Conservation (phyloP, 2,329 filamentous ascomycete species). For the Fusarium phyllophilum region DNA sequence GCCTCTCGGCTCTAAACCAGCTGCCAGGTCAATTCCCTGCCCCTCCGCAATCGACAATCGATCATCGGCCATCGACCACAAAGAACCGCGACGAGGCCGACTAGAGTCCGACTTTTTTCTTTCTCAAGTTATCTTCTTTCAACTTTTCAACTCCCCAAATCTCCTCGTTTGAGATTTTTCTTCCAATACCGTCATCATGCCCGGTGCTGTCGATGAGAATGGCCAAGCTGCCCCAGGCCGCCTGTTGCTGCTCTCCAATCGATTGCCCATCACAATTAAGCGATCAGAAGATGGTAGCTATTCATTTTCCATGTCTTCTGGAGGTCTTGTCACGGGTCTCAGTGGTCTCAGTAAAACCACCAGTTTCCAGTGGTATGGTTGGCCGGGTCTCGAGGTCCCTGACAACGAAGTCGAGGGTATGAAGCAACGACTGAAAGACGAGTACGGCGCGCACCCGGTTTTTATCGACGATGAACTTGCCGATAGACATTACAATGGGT, state of each 20-base stretch:
- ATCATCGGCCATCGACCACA: slow-evolving; percentile 31
- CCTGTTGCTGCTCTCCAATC: slow-evolving; percentile 91
- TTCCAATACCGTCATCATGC: slow-evolving; percentile 46
- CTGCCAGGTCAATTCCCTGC: slow-evolving; percentile 41
- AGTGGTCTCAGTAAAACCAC: slow-evolving; percentile 92
- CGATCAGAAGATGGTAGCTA: slow-evolving; percentile 91
- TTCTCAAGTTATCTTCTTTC: slow-evolving; percentile 2
- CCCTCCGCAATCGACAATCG: slow-evolving; percentile 40
- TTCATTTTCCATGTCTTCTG: slow-evolving; percentile 95
- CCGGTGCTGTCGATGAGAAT: slow-evolving; percentile 49
- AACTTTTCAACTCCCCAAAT: background rate
- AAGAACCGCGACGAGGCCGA: slow-evolving; percentile 33
- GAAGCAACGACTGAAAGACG: slow-evolving; percentile 80
- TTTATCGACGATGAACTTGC: slow-evolving; percentile 94
- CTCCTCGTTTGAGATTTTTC: background rate
- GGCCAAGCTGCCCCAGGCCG: slow-evolving; percentile 55
- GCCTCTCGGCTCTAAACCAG: slow-evolving; percentile 33
- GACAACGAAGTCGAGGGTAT: slow-evolving; percentile 81
- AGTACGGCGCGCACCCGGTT: slow-evolving; percentile 90
- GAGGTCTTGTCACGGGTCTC: slow-evolving; percentile 91
- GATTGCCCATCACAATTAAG: slow-evolving; percentile 96
- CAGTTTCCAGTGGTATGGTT: slow-evolving; percentile 98
- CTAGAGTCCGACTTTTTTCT: slow-evolving; percentile 3
- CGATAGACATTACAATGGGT: slow-evolving; percentile 97
- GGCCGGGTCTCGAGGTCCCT: slow-evolving; percentile 93